A percentile compares a stretch with the other conserved stretches of the same genome.
Evolutionary conservation across 495 filamentous ascomycete species (phyloP).

Genomic region (Lasiosphaeriaceae sp.): DNA sequence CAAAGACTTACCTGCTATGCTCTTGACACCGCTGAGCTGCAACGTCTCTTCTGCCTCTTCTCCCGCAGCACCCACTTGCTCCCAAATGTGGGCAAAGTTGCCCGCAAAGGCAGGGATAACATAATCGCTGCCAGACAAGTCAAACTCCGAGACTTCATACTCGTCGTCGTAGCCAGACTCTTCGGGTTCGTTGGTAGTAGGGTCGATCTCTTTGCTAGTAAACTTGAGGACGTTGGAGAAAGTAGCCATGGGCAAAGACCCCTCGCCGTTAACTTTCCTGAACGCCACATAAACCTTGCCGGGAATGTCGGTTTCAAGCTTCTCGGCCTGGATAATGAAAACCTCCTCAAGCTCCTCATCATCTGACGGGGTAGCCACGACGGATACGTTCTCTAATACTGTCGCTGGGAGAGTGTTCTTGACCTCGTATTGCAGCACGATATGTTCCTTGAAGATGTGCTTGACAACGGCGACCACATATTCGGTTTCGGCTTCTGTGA

Average conservation of each 20-base stretch:
- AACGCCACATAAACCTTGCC: constrained; percentile 95
- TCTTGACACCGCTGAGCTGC: constrained; percentile 83
- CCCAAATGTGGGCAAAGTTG: constrained; percentile 97
- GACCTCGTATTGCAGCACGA: constrained; percentile 95
- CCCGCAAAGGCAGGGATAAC: constrained; percentile 88
- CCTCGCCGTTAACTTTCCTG: constrained; percentile 71
- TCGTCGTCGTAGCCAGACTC: constrained; percentile 93
- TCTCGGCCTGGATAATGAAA: constrained; percentile 86
- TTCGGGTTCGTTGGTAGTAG: constrained; percentile 88
- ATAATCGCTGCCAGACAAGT: constrained; percentile 88
- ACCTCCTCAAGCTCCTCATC: constrained; percentile 83
- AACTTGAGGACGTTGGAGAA: constrained; percentile 96
- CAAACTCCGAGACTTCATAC: constrained; percentile 93
- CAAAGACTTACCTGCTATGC: constrained; percentile 87
- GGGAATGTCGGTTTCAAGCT: constrained; percentile 73
- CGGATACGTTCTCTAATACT: constrained; percentile 84
- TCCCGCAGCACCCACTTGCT: constrained; percentile 80
- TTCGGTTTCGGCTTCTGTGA: constrained; percentile 96
- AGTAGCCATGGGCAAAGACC: constrained; percentile 64
- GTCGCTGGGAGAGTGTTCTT: constrained; percentile 95
- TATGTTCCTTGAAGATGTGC: constrained; percentile 94
- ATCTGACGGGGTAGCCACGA: constrained; percentile 78
- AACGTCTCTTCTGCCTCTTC: constrained; percentile 91
- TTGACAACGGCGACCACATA: constrained; percentile 93
- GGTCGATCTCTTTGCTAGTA: constrained; percentile 96